Base-by-base conservation (phyloP, 768 basidiomycete genomes). In the Tylopilus sp. region DNA sequence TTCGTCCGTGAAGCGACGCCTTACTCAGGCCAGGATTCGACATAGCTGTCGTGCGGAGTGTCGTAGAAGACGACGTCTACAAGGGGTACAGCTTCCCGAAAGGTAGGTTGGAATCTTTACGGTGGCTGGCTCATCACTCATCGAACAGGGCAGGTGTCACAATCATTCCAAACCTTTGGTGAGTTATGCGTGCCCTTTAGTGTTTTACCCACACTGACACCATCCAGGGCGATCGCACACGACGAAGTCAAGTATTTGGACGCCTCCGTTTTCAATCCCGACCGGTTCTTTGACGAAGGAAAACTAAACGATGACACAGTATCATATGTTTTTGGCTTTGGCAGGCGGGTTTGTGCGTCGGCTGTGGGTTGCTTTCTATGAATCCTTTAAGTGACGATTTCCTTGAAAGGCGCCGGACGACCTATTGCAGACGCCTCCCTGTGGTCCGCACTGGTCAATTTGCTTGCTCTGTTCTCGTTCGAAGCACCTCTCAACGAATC, bases 21-120 rank as follows among this genome's bases (percentile, higher is more conserved):
- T 31, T 50, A n/a, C 36, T 31, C 26, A 22, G 30, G 9, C 21
- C 13, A 9, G 11, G 20, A 22, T 31, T n/a, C 25, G 11, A 18
- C 21, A 40, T 13, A 53, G 52, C 52, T 17, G 6, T 53, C 13
- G 43, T 41, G 31, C 52, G 52, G 35, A 53, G 52, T 4, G 49
- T 44, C 41, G 17, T 30, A n/a, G 42, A 51, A 2, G 52, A 53
- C 33, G 48, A 53, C 15, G 22, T 53, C 26, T 53, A 53, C 26
- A 48, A 42, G 28, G 52, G 52, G 18, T 53, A 53, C 39, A 53
- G 35, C 20, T 44, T 53, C 43, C 48, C 52, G 7, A 53, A 50
- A 40, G 52, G 52, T 50, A 40, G 28, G 36, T 26, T 3, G 2
- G 18, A 12, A 3, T 17, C 23, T 18, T 15, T 7, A n/a, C 15